These are phyloP conservation scores for Fomitopsis betulina DNA, from an alignment of 1,284 basidiomycete species.

Conservation along the genomic window DNA sequence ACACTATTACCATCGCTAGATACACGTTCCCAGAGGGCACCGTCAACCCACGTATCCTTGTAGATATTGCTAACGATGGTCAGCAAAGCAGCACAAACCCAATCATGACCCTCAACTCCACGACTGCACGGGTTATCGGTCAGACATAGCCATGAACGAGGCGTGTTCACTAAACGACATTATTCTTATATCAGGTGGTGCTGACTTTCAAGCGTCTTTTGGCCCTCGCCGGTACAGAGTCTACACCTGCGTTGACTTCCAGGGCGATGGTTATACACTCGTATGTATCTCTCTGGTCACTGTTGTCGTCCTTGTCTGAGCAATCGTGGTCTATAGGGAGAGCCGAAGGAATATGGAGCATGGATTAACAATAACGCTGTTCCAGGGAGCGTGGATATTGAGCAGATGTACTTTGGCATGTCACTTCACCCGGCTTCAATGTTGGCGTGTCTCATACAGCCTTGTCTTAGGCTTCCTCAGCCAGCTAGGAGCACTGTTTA, in stretches of 20 bases:
- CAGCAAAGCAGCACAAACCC: conserved; percentile 45
- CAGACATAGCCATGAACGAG: not conserved
- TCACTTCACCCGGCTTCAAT: not conserved
- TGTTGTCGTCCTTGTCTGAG: not conserved
- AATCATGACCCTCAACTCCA: conserved; percentile 39
- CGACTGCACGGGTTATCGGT: conserved; percentile 41
- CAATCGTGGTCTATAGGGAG: conserved; percentile 12
- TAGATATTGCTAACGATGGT: conserved; percentile 59
- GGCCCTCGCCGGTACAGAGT: conserved; percentile 54
- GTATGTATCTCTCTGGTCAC: conserved; percentile 2
- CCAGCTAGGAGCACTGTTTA: conserved; percentile 48
- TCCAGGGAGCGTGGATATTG: conserved; percentile 38
- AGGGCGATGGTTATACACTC: conserved; percentile 47
- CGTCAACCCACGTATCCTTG: conserved; percentile 40
- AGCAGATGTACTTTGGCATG: conserved; percentile 44
- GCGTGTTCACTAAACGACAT: not conserved
- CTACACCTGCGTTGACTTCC: conserved; percentile 58
- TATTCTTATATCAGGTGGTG: conserved; percentile 22
- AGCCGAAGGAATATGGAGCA: conserved; percentile 46
- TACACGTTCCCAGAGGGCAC: conserved; percentile 28
- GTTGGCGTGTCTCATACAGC: not conserved
- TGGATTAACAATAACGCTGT: conserved; percentile 51
- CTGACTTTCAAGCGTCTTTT: conserved; percentile 44
- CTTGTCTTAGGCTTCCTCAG: conserved; percentile 27
- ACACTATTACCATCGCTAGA: conserved; percentile 4